phyloP scores from a whole-genome alignment of 1,284 basidiomycete species.

The Tilletia setariae region DNA sequence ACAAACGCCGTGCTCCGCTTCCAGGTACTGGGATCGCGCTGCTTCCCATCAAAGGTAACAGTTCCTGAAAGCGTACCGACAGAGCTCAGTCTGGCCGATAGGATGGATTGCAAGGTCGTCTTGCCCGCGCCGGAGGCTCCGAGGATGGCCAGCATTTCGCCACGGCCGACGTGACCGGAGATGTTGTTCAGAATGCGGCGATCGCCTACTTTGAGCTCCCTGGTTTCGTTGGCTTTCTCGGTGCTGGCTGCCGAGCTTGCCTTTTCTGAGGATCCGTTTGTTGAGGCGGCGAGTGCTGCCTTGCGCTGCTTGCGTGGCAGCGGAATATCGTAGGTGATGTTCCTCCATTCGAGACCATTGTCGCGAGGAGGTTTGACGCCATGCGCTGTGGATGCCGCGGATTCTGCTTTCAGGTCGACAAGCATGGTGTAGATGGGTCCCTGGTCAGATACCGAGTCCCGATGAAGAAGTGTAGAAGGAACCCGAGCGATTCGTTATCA shows the following conservation, averaged over 20 bases:
- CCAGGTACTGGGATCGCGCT: conserved; percentile 37
- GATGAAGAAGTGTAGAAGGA: too few relatives aligned
- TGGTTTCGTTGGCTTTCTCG: conserved; percentile 9
- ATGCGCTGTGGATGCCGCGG: too few relatives aligned
- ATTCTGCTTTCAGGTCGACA: too few relatives aligned
- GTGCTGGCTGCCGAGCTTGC: conserved; percentile 18
- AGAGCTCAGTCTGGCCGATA: conserved; percentile 25
- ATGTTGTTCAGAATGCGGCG: conserved; percentile 27
- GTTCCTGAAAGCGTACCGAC: conserved; percentile 32
- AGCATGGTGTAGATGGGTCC: too few relatives aligned
- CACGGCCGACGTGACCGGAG: conserved; percentile 22
- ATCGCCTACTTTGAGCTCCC: conserved; percentile 13
- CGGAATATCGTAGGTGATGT: conserved; percentile 40
- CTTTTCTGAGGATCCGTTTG: conserved; percentile 14
- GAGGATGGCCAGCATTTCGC: conserved; percentile 29
- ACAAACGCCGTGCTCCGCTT: conserved; percentile 28
- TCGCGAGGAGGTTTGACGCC: neutral
- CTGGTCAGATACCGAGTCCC: too few relatives aligned
- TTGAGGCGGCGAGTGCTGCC: conserved; percentile 16
- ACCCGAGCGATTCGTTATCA: too few relatives aligned
- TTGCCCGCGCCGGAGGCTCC: conserved; percentile 50
- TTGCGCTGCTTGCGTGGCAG: conserved; percentile 34
- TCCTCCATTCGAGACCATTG: conserved; percentile 22
- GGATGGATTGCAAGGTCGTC: conserved; percentile 24
- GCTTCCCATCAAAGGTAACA: conserved; percentile 29